Percentiles rank a stretch among this genome's conserved stretches.
Evolutionary conservation across 2,329 filamentous ascomycete species (phyloP).

Genomic region (Thelonectria rubi): DNA sequence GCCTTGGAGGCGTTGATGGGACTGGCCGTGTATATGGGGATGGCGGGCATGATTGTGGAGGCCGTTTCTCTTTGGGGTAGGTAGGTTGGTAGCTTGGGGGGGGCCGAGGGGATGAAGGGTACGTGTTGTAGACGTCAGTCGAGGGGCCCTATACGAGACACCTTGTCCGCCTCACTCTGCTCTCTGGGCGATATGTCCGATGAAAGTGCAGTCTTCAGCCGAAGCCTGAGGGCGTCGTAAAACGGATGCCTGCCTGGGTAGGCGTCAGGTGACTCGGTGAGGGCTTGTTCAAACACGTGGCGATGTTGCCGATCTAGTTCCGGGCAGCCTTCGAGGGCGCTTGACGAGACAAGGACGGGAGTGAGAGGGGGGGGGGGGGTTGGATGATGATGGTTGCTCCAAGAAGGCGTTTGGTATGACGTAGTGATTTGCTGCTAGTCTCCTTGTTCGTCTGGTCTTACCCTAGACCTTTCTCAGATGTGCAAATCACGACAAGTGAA

Average conservation of each 20-base stretch:
- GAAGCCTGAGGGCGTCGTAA: constrained; percentile 1
- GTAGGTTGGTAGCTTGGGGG: too few relatives aligned
- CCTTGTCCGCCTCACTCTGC: background rate
- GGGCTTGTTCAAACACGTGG: constrained; percentile 25
- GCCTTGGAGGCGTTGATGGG: constrained; percentile 67
- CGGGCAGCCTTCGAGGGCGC: constrained; percentile 17
- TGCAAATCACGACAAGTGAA: background rate
- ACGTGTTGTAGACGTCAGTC: background rate
- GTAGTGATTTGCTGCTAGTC: background rate
- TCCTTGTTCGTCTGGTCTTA: background rate
- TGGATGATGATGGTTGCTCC: constrained; percentile 1
- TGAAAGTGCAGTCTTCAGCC: constrained; percentile 1
- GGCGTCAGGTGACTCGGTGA: constrained; percentile 30
- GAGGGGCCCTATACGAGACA: background rate
- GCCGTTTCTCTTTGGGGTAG: background rate
- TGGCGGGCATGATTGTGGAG: constrained; percentile 62
- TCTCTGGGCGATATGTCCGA: background rate
- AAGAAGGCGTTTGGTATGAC: background rate
- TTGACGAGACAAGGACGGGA: background rate
- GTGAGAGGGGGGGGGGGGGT: background rate
- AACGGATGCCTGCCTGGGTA: constrained; percentile 24
- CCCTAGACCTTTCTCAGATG: constrained; percentile 4
- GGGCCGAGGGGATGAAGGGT: too few relatives aligned
- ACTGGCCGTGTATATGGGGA: constrained; percentile 67
- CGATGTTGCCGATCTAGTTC: constrained; percentile 37